Conservation (phyloP, 139 green algal species). For the Mesotaenium endlicherianum region DNA sequence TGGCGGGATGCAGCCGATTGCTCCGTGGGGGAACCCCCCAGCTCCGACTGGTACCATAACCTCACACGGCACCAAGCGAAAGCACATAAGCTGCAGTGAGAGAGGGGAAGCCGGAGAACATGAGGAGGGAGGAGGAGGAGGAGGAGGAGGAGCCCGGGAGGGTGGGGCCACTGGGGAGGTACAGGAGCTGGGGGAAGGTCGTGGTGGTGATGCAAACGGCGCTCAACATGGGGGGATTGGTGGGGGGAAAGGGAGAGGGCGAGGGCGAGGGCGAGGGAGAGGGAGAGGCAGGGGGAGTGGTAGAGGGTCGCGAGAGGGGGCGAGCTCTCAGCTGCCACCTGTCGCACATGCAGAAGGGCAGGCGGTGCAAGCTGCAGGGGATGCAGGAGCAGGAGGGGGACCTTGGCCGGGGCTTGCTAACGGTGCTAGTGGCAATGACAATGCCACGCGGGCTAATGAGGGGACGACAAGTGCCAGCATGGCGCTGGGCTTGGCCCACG, state of each 20-base stretch:
- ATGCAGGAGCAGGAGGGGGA: neutral
- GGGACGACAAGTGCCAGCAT: neutral
- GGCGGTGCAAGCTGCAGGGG: neutral
- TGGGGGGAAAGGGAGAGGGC: neutral
- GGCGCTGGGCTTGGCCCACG: neutral
- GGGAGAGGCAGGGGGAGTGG: conserved; percentile 5
- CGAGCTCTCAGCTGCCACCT: too few species aligned
- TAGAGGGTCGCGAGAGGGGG: neutral
- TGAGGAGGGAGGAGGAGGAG: neutral
- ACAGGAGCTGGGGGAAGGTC: too few species aligned
- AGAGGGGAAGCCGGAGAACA: neutral
- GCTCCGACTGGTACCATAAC: too few species aligned
- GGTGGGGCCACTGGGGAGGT: too few species aligned
- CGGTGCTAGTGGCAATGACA: neutral
- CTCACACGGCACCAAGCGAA: too few species aligned
- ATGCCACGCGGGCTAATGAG: neutral
- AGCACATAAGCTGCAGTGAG: too few species aligned
- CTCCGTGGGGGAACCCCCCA: too few species aligned
- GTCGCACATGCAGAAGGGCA: neutral
- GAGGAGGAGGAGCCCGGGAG: neutral
- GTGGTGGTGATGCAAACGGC: too few species aligned
- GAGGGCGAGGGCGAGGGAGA: conserved; percentile 2
- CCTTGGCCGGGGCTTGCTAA: neutral
- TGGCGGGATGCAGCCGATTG: too few species aligned
- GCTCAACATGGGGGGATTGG: neutral